Evolutionary conservation across 352 stramenopile species (phyloP).

Genomic region (Pythium dissimile): DNA sequence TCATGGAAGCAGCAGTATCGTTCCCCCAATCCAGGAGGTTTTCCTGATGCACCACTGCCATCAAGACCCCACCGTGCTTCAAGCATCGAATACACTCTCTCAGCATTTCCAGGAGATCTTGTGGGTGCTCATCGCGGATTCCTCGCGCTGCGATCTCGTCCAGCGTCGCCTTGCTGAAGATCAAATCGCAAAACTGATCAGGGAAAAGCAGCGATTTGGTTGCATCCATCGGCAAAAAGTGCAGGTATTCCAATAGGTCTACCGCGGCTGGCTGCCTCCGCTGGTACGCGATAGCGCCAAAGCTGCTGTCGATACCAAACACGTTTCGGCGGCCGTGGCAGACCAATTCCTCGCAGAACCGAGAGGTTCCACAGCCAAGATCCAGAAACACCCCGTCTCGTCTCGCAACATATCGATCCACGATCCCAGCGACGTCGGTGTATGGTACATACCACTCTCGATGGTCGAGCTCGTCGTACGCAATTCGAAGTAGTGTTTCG

Average conservation of each 20-base stretch:
- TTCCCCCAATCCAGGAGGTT: background rate
- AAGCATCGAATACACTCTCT: conserved; percentile 27
- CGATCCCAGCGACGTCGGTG: conserved; percentile 27
- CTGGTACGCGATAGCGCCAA: conserved; percentile 18
- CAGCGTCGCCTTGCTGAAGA: conserved; percentile 29
- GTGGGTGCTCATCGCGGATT: background rate
- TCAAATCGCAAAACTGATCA: conserved; percentile 25
- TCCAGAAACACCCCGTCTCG: conserved; percentile 18
- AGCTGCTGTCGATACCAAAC: conserved; percentile 22
- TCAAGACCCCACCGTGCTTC: conserved; percentile 23
- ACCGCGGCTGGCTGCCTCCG: background rate
- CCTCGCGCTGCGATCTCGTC: conserved; percentile 21
- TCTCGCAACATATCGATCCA: conserved; percentile 1
- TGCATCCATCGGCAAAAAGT: conserved; percentile 20
- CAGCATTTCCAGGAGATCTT: conserved; percentile 17
- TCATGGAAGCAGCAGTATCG: background rate
- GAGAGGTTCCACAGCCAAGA: conserved; percentile 30
- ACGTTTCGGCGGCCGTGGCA: conserved; percentile 25
- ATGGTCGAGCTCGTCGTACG: background rate
- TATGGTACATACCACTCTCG: conserved; percentile 20
- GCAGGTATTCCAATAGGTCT: conserved; percentile 16
- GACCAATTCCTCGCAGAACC: conserved; percentile 27
- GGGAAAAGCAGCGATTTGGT: conserved; percentile 10
- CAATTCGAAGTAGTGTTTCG: too few relatives aligned
- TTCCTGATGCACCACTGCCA: conserved; percentile 14